Evolutionary conservation across 805 yeast genomes (phyloP).

Genomic region (Kazachstania taianensis): DNA sequence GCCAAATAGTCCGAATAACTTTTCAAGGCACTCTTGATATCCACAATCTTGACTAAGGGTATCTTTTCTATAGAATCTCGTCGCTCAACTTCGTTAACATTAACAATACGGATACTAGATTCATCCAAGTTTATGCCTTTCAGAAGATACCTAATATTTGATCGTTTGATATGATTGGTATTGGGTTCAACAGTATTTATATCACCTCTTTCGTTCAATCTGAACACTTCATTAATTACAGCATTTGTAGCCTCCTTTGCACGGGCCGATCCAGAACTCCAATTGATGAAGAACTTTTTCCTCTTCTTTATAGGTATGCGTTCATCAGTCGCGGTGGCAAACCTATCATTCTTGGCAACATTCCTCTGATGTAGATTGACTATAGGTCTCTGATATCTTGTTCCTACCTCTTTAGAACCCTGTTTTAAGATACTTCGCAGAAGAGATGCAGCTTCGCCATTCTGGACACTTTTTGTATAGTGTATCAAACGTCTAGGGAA

Average conservation of each 20-base stretch:
- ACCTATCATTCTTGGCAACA: too few relatives aligned
- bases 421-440: too few relatives aligned
- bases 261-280: conserved; percentile 26
- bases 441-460: too few relatives aligned
- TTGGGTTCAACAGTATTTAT: conserved; percentile 17
- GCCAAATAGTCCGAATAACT: conserved; percentile 23
- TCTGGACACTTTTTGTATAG: too few relatives aligned
- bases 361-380: too few relatives aligned
- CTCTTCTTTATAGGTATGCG: conserved; percentile 1
- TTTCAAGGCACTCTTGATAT: conserved; percentile 19
- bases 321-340: too few relatives aligned
- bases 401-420: too few relatives aligned
- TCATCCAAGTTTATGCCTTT: conserved; percentile 20
- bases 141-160: conserved; percentile 18
- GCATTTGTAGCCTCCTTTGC: conserved; percentile 23
- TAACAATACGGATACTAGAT: conserved; percentile 19
- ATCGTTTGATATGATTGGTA: conserved; percentile 13
- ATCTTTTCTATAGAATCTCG: conserved; percentile 6
- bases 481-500: too few relatives aligned
- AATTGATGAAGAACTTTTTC: conserved; percentile 13
- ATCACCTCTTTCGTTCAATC: conserved; percentile 18
- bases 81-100: conserved; percentile 13
- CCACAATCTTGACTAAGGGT: conserved; percentile 24
- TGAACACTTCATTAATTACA: conserved; percentile 14
- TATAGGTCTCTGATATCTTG: too few relatives aligned